Evolutionary conservation across 306 rosid species (phyloP).

Genomic region (Cyamopsis tetragonoloba): DNA sequence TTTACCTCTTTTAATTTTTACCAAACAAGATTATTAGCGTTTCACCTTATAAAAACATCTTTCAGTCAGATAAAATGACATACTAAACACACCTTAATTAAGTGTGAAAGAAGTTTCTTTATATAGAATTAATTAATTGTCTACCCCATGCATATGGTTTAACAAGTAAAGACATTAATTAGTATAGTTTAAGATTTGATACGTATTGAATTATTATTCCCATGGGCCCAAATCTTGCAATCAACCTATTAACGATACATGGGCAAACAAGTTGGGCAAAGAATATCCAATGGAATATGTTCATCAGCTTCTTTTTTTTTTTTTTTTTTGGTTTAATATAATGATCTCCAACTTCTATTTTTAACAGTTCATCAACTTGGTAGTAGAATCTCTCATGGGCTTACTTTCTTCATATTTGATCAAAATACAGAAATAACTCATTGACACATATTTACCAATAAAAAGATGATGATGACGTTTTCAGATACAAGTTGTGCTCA

Average conservation of each 20-base stretch:
- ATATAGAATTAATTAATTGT: not conserved
- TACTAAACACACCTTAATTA: no score
- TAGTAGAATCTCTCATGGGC: not conserved
- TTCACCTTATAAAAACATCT: no score
- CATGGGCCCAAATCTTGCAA: slow-evolving; percentile 7
- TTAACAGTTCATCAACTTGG: not conserved
- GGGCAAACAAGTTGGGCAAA: not conserved
- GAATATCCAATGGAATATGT: slow-evolving; percentile 28
- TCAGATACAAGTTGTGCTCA: not conserved
- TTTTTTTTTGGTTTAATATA: no score
- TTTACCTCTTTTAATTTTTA: no score
- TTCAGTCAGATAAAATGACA: no score
- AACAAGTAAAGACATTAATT: not conserved
- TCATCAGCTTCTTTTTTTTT: not conserved
- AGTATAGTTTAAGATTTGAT: not conserved
- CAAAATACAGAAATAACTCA: not conserved
- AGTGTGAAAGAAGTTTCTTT: slow-evolving; percentile 5
- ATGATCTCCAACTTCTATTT: not conserved
- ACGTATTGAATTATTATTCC: not conserved
- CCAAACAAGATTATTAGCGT: no score
- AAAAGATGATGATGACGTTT: not conserved
- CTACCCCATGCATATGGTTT: not conserved
- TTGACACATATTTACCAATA: no score
- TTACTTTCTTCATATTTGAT: not conserved
- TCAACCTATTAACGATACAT: not conserved